phyloP scores from a whole-genome alignment of 345 rosid species.

The Chamaenerion angustifolium region DNA sequence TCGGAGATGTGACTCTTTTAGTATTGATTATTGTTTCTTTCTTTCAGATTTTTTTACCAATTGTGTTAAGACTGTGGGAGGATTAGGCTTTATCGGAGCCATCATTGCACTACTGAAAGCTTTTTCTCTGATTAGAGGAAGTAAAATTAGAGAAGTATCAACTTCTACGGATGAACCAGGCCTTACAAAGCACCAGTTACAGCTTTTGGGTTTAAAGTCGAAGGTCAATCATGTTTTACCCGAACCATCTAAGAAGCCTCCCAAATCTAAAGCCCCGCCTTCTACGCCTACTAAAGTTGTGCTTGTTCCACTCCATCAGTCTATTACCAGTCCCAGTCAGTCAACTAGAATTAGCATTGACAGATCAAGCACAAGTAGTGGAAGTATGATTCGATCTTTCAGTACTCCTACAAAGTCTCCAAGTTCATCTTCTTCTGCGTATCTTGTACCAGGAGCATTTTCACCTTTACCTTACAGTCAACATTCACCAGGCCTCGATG shows the following conservation, averaged over 20 bases:
- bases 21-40: constrained; percentile 2
- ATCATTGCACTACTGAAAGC: constrained; percentile 48
- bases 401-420: constrained; percentile 47
- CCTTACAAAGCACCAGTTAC: constrained; percentile 57
- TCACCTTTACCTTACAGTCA: constrained; percentile 46
- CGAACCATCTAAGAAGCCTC: constrained; percentile 49
- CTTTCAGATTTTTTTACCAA: constrained; percentile 45
- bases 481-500: constrained; percentile 49
- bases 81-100: constrained; percentile 46
- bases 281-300: constrained; percentile 32
- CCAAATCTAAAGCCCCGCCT: constrained; percentile 32
- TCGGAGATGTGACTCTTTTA: not conserved
- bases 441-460: constrained; percentile 45
- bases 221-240: constrained; percentile 29
- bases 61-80: constrained; percentile 30
- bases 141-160: constrained; percentile 13
- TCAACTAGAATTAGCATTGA: constrained; percentile 38
- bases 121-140: constrained; percentile 30
- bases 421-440: constrained; percentile 51
- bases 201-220: constrained; percentile 62
- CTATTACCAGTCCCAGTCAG: constrained; percentile 31
- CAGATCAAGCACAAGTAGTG: constrained; percentile 32
- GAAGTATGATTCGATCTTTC: constrained; percentile 32
- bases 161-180: constrained; percentile 29
- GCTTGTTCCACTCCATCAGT: constrained; percentile 80